Base-by-base conservation (phyloP, 495 filamentous ascomycete genomes). In the Neurospora sp. region DNA sequence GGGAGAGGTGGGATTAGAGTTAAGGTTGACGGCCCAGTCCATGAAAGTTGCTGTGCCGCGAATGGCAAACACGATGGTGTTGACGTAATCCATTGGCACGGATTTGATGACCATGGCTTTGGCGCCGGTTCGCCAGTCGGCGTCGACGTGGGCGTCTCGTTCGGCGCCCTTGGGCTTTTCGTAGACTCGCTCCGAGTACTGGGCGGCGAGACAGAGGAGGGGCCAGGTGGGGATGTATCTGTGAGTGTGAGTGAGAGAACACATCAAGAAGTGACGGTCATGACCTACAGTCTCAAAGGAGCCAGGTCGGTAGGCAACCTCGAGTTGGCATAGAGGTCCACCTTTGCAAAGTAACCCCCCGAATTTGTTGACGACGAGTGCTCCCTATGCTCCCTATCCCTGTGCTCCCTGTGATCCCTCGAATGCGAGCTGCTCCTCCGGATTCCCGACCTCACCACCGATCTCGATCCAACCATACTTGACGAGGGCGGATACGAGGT, bases 31-130 rank as follows among this genome's bases (percentile, higher is more conserved):
- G 3, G 90, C 86, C 93, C 93, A 96, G 80, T 96, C 93, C 83
- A 92, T 89, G 76, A 94, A 92, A 1, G 87, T 92, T 40, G 92
- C 89, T 0, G 87, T 92, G 1, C 93, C 93, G 7, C 93, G 88
- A 70, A 96, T 92, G 41, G 93, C 92, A 75, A 95, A 91, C 31
- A 94, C 89, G 53, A 95, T 88, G 16, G 89, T 90, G 77, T 93
- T 89, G 83, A 90, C 87, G 75, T 92, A 85, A 76, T 94, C 91
- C 75, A 93, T 86, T 5, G 91, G 88, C 12, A 93, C 81, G 0
- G 89, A 90, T 73, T 93, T 94, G 79, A 96, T 89, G 37, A 93
- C 88, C 91, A 94, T 94, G 27, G 92, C 91, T 78, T 96, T 96
- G 27, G 92, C 91, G 18, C 92, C 92, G 1, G 86, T 84, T 35